Percentiles rank a stretch among this genome's conserved stretches.
Evolutionary conservation across 352 stramenopile species (phyloP).

Genomic region (Aphanomyces stellatus): DNA sequence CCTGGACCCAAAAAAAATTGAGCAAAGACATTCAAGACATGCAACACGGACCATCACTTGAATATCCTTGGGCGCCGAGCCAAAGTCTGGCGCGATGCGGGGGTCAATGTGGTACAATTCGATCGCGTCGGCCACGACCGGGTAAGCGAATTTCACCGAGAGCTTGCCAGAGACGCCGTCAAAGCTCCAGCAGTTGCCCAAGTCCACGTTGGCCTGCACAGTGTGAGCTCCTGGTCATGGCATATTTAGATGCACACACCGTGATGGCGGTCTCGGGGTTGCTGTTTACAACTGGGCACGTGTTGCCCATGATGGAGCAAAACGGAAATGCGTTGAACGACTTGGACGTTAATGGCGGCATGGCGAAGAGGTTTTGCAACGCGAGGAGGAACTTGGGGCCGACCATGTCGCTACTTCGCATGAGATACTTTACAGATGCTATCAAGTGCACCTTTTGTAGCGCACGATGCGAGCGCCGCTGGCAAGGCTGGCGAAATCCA

Average conservation of each 20-base stretch:
- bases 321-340: conserved; percentile 34
- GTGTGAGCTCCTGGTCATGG: not conserved
- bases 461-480: conserved; percentile 31
- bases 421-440: not conserved
- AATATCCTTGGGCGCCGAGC: conserved; percentile 54
- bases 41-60: conserved; percentile 37
- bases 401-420: conserved; percentile 44
- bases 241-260: conserved; percentile 27
- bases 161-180: conserved; percentile 44
- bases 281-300: conserved; percentile 22
- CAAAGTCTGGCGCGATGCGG: conserved; percentile 59
- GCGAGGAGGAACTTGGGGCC: conserved; percentile 26
- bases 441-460: conserved; percentile 33
- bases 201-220: conserved; percentile 68
- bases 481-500: conserved; percentile 10
- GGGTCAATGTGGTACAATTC: conserved; percentile 76
- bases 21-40: not conserved
- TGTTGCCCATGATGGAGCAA: conserved; percentile 32
- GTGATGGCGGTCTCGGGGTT: conserved; percentile 69
- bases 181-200: conserved; percentile 78
- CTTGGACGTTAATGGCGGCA: conserved; percentile 44
- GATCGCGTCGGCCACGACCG: conserved; percentile 55
- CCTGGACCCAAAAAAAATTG: conserved; percentile 34
- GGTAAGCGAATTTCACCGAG: conserved; percentile 58
- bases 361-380: conserved; percentile 26